A percentile compares a stretch with the other conserved stretches of the same genome.
These are phyloP conservation scores for Telfairia occidentalis DNA, from an alignment of 331 rosid genomes.

Conservation along the genomic window DNA sequence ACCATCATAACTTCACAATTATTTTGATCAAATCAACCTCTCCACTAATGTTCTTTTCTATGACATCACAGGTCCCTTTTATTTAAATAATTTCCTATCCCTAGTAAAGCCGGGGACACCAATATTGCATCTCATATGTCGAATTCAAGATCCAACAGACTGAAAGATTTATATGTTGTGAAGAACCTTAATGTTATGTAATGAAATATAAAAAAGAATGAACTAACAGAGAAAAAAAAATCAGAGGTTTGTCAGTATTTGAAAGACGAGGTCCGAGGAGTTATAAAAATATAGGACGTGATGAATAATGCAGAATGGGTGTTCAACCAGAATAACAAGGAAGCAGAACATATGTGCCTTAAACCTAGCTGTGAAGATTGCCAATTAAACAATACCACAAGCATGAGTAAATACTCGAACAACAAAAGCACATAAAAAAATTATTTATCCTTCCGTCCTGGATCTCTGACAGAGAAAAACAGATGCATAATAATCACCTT, in stretches of 20 bases:
- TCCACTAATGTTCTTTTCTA: neutral
- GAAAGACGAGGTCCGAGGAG: too few species aligned
- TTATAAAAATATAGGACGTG: neutral
- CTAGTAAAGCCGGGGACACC: neutral
- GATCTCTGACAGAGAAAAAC: neutral
- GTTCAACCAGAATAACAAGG: neutral
- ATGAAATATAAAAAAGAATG: neutral
- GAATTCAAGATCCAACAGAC: neutral
- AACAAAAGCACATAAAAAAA: neutral
- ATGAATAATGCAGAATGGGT: neutral
- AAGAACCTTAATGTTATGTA: neutral
- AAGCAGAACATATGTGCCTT: neutral
- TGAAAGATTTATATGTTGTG: neutral
- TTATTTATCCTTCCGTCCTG: neutral
- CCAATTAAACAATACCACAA: neutral
- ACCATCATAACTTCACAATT: neutral
- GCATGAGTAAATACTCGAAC: neutral
- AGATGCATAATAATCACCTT: constrained; percentile 38
- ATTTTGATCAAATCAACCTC: neutral
- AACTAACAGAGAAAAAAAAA: neutral
- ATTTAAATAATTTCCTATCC: neutral
- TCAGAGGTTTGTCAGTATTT: neutral
- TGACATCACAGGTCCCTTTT: neutral
- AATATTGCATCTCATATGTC: neutral
- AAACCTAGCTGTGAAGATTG: neutral